Evolutionary conservation across 106 monocot genomes (phyloP).

Genomic region (Dioscorea dumetorum): DNA sequence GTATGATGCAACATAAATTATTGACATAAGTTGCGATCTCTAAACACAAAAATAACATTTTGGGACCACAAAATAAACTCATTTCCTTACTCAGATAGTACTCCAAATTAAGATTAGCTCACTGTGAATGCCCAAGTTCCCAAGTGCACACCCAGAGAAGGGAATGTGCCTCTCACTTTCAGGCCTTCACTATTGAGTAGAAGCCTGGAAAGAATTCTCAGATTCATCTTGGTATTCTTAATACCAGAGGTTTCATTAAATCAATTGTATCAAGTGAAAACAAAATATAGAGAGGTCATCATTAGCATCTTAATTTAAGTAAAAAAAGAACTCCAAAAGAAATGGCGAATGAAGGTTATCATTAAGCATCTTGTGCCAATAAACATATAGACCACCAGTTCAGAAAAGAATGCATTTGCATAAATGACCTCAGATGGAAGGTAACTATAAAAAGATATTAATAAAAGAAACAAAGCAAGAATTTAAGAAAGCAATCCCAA

Average conservation of each 20-base stretch:
- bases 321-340: background rate
- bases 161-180: background rate
- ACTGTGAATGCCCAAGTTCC: background rate
- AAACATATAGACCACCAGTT: no score
- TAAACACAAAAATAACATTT: no score
- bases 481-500: no score
- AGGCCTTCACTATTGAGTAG: background rate
- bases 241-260: background rate
- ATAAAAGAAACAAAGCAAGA: background rate
- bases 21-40: no score
- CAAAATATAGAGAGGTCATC: background rate
- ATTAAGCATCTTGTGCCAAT: no score
- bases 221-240: background rate
- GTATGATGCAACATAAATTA: no score
- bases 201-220: background rate
- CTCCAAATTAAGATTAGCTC: no score
- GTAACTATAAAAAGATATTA: background rate
- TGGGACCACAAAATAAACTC: no score
- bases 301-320: background rate
- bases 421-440: no score
- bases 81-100: no score
- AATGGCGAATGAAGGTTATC: background rate
- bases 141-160: background rate
- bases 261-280: background rate
- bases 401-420: no score